Evolutionary conservation across 148 eudicot species (phyloP).

Genomic region (Camellia granthamiana): DNA sequence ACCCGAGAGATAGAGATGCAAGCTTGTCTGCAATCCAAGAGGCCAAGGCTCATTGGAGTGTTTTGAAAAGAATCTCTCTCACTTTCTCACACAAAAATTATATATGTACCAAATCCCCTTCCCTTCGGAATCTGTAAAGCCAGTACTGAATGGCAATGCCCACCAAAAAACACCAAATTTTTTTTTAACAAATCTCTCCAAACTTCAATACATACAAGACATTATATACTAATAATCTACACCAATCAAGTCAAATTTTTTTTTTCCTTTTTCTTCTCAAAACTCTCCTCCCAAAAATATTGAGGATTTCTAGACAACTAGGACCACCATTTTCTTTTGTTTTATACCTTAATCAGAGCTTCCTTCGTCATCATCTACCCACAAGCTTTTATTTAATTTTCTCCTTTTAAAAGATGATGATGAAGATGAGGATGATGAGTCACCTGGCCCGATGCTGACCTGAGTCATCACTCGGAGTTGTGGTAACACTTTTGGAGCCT

Average conservation of each 20-base stretch:
- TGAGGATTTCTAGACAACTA: conserved; percentile 45
- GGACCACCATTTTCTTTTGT: conserved; percentile 31
- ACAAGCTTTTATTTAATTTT: conserved; percentile 50
- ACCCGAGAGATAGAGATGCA: conserved; percentile 7
- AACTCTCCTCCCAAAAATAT: conserved; percentile 33
- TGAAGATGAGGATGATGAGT: conserved; percentile 54
- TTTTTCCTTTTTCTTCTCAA: conserved; percentile 13
- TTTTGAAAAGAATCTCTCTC: neutral
- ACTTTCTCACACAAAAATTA: conserved; percentile 30
- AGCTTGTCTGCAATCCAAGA: conserved; percentile 23
- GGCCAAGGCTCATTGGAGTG: neutral
- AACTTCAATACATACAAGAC: conserved; percentile 23
- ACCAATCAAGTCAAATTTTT: conserved; percentile 15
- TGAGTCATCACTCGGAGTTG: conserved; percentile 59
- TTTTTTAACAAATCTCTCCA: conserved; percentile 20
- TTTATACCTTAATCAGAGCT: conserved; percentile 40
- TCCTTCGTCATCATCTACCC: conserved; percentile 65
- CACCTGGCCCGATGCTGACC: conserved; percentile 40
- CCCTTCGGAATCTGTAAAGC: conserved; percentile 75
- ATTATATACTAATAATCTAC: conserved; percentile 17
- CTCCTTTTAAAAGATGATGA: conserved; percentile 66
- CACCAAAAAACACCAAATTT: conserved; percentile 11
- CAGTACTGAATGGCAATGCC: conserved; percentile 23
- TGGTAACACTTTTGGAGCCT: conserved; percentile 50
- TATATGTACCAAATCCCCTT: conserved; percentile 53